Base-by-base conservation (phyloP, 2,329 filamentous ascomycete species). In the Hypoxylon sp. region DNA sequence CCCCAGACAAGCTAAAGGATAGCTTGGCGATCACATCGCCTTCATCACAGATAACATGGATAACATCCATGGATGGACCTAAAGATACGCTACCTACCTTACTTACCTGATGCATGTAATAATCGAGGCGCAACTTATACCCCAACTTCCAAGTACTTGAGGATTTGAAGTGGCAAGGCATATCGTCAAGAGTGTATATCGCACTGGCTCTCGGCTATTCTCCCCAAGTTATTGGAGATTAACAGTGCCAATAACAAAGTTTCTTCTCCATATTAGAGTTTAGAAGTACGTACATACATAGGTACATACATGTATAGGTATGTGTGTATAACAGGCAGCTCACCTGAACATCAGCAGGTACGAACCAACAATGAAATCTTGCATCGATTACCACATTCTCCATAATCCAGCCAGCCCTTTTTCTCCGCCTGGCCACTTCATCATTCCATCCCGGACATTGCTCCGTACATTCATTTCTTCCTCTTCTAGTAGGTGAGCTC, bases 401-500 rank as follows among this genome's bases (percentile, higher is more conserved):
- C 43, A 41, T 45, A 34, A 12, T 23, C 37, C 34, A 48, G 27
- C 43, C 19, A 63, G 19, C 30, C 53, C 41, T 29, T 32, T 41
- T 47, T 47, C 34, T 57, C 48, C 51, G 16, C 12, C 27, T 43
- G 29, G 11, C 25, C 25, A 61, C 52, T 45, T 61, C 52, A 58
- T 63, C 43, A 39, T 47, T 45, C 58, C 52, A 58, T 63, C 43
- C 32, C 60, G 60, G 63, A 64, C 60, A 11, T 34, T 29, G 25
- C 50, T 64, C 67, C 67, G 39, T 56, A 39, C 47, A 6, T 19
- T 64, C 60, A 56, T 57, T 60, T 63, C 29, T 67, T 67, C 67
- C 67, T 62, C 39, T 69, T 69, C 55, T 8, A 69, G 63, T 53
- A 69, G 60, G 63, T 69, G 54, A 67, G 37, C 57, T 59, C 32